Conservation (phyloP, 169 alveolate species). For the Ichthyophthirius multifiliis region DNA sequence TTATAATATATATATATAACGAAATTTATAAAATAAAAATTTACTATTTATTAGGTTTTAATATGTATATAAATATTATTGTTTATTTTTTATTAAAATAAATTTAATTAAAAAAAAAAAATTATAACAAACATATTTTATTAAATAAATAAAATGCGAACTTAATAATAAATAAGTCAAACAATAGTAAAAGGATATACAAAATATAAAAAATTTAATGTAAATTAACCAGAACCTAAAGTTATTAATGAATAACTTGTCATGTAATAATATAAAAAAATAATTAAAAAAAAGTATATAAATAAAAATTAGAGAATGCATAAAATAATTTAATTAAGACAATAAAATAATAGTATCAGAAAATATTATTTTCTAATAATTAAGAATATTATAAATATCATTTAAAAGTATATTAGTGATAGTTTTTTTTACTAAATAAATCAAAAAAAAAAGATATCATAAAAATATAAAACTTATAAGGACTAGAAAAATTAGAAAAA, state of each 20-base stretch:
- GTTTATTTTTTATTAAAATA: too few species aligned
- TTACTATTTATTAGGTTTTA: too few species aligned
- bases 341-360: conserved; percentile 24
- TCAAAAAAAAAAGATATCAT: conserved; percentile 30
- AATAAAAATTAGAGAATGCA: background rate
- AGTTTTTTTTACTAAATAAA: background rate
- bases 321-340: conserved; percentile 1
- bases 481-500: conserved; percentile 66
- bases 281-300: background rate
- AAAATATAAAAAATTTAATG: too few species aligned
- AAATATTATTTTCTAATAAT: conserved; percentile 11
- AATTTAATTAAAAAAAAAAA: too few species aligned
- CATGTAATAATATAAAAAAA: background rate
- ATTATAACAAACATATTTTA: too few species aligned
- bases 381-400: conserved; percentile 8
- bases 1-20: too few species aligned
- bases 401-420: conserved; percentile 3
- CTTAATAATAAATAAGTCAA: too few species aligned
- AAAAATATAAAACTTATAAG: conserved; percentile 64
- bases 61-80: too few species aligned
- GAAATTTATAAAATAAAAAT: too few species aligned
- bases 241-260: background rate
- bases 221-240: background rate
- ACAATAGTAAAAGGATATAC: too few species aligned
- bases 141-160: too few species aligned